Conservation (phyloP, 2,329 filamentous ascomycete genomes). For the Fusarium palustre region DNA sequence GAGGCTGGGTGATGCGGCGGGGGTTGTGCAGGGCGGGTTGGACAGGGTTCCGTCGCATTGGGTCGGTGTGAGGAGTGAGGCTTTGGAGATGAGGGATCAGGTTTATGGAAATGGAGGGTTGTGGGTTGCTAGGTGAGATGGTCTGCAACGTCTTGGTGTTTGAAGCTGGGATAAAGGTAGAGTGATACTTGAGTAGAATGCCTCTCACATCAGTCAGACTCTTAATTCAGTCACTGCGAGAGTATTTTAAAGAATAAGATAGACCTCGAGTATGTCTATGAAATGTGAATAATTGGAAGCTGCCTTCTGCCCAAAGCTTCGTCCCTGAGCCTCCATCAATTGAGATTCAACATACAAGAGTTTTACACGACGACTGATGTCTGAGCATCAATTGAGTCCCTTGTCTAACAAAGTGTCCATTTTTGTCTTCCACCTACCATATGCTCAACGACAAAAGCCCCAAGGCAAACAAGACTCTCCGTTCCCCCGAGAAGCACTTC, state of each 20-base stretch:
- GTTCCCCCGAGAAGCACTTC: not conserved
- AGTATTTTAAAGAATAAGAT: not conserved
- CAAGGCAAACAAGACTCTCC: not conserved
- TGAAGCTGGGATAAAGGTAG: not conserved
- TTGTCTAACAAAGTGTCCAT: no score
- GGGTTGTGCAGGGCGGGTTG: conserved; percentile 64
- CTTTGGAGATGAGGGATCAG: conserved; percentile 61
- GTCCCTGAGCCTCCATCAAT: not conserved
- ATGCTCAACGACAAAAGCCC: not conserved
- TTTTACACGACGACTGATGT: not conserved
- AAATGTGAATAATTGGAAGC: no score
- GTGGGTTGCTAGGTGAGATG: conserved; percentile 55
- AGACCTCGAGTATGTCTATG: not conserved
- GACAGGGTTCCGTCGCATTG: conserved; percentile 70
- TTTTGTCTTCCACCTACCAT: not conserved
- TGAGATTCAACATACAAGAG: not conserved
- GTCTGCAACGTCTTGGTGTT: not conserved
- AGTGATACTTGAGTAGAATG: not conserved
- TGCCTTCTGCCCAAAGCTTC: not conserved
- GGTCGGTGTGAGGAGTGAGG: conserved; percentile 67
- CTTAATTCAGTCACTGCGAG: not conserved
- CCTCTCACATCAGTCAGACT: not conserved
- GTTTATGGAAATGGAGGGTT: conserved; percentile 62
- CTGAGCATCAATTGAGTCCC: not conserved
- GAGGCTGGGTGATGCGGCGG: conserved; percentile 61